Percentiles rank a stretch among this genome's conserved stretches.
These are phyloP conservation scores for Cladosporium sp. DNA, from an alignment of 2,329 filamentous ascomycete genomes.

Conservation along the genomic window DNA sequence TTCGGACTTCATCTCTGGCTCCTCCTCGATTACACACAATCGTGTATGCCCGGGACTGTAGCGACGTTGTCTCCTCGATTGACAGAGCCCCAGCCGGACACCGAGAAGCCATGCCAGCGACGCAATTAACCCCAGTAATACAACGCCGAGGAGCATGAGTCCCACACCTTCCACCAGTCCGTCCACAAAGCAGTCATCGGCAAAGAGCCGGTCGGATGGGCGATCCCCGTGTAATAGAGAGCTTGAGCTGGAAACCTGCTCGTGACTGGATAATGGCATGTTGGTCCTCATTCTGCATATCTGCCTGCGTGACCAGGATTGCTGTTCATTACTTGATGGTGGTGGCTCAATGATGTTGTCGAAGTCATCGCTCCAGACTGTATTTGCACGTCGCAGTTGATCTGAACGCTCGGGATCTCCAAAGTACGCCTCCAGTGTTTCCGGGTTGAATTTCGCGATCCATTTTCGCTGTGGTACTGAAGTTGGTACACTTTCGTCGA, in stretches of 20 bases:
- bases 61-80: background rate
- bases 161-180: background rate
- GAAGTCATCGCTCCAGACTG: constrained; percentile 9
- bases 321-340: background rate
- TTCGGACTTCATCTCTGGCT: background rate
- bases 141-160: background rate
- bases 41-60: background rate
- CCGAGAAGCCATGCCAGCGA: background rate
- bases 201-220: background rate
- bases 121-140: background rate
- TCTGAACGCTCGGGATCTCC: background rate
- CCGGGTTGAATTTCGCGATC: constrained; percentile 1
- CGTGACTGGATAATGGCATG: background rate
- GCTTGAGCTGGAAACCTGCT: too few species aligned
- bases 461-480: background rate
- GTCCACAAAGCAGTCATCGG: background rate
- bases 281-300: background rate
- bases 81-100: background rate
- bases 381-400: background rate
- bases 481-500: too few species aligned
- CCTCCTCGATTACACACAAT: too few species aligned
- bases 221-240: background rate
- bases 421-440: background rate
- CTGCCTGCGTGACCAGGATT: background rate
- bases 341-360: background rate